Conservation (phyloP, 202 grass and related monocot species). For the Panicum virgatum region DNA sequence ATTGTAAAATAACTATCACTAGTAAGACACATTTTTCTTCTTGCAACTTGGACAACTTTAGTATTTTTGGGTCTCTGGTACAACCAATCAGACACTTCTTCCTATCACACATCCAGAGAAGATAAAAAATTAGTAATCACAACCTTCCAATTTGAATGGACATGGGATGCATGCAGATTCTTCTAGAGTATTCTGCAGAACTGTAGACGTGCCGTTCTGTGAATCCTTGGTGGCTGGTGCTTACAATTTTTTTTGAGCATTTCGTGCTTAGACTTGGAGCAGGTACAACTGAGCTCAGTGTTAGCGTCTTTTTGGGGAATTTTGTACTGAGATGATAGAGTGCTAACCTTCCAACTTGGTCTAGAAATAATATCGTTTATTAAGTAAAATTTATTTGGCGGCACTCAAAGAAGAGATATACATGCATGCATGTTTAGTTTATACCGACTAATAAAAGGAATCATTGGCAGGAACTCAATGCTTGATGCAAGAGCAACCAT, state of each 20-base stretch:
- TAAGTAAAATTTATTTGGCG: background rate
- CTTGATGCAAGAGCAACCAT: conserved; percentile 23
- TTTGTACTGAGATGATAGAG: background rate
- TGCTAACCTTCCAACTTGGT: background rate
- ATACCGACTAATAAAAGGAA: conserved; percentile 6
- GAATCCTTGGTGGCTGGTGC: background rate
- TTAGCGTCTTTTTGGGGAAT: background rate
- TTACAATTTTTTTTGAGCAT: background rate
- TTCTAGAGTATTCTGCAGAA: background rate
- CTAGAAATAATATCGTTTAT: background rate
- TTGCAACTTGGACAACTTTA: background rate
- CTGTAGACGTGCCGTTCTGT: background rate
- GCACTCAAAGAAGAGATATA: conserved; percentile 15
- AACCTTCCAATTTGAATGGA: conserved; percentile 5
- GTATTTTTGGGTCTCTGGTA: background rate
- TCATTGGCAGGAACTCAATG: background rate
- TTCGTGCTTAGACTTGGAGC: conserved; percentile 1
- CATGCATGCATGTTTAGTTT: conserved; percentile 14
- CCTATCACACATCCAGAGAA: background rate
- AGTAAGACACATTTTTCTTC: background rate
- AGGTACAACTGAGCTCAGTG: background rate
- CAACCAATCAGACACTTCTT: background rate
- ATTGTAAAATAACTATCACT: background rate
- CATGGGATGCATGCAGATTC: background rate
- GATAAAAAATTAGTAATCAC: background rate